Base-by-base conservation (phyloP, 495 filamentous ascomycete genomes). In the Xanthoparmelia taractica region DNA sequence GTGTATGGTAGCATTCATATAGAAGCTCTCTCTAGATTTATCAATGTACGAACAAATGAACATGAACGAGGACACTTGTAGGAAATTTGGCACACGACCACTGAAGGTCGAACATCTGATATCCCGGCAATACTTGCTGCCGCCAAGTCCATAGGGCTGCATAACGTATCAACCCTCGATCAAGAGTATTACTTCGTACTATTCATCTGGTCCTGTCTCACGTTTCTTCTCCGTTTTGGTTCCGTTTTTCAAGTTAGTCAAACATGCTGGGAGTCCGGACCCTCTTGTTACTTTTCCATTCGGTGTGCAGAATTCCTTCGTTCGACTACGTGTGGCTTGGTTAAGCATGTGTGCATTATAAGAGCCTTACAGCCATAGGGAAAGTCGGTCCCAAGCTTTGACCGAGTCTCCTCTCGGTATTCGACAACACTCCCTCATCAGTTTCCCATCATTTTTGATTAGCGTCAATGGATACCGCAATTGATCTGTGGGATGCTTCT, bases 401-500 rank as follows among this genome's bases (percentile, higher is more conserved):
- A 48, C 23, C 10, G 23, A 48, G 45, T 25, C n/a, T 11, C 4
- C n/a, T 27, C 23, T 11, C 7, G 23, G n/a, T 45, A 45, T n/a
- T 8, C 20, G 23, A 45, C 7, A 20, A 20, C 2, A 45, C 43
- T 0, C 20, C 20, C 0, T 11, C 18, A 13, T 25, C n/a, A 25
- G 4, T 47, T 47, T 10, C 10, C 11, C 1, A 0, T 47, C 20
- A 20, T 12, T 12, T 47, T 25, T 20, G 25, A 3, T 7, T 25
- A 23, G 25, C 2, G n/a, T 23, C 11, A 17, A 97, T 98, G 94
- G 94, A 98, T 71, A 76, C 88, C 12, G 84, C 91, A 57, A 94
- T 97, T 68, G 91, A 97, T 74, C 83, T 96, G 40, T 88, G 84
- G 20, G 86, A 97, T 75, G 80, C 83, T 69, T 83, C 83, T 66